Evolutionary conservation across 2,329 filamentous ascomycete species (phyloP).

Genomic region (Penicillium sumatraense): DNA sequence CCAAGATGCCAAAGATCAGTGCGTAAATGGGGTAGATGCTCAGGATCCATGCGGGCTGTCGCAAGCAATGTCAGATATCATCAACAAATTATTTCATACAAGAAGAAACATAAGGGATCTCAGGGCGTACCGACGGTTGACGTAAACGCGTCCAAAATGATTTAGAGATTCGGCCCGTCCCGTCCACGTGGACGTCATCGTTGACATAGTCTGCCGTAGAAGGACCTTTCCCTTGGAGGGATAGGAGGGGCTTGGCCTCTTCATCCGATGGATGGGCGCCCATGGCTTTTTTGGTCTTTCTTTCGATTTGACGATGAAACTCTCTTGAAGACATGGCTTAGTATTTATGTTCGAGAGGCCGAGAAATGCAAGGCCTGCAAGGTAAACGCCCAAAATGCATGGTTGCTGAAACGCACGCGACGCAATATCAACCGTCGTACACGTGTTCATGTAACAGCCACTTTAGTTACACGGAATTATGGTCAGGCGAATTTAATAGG

Average conservation of each 20-base stretch:
- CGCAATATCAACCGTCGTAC: no score
- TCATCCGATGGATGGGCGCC: neutral
- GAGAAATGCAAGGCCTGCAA: no score
- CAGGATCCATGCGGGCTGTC: constrained; percentile 1
- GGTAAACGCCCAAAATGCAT: no score
- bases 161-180: neutral
- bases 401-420: no score
- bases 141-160: neutral
- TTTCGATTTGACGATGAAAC: neutral
- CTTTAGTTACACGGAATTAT: no score
- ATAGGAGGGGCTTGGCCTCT: neutral
- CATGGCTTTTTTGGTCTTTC: neutral
- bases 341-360: no score
- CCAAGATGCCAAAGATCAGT: neutral
- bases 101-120: neutral
- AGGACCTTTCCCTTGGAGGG: neutral
- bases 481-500: no score
- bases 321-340: no score
- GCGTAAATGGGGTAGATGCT: neutral
- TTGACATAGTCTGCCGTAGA: neutral
- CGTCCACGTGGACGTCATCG: neutral
- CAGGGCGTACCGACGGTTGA: neutral
- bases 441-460: no score
- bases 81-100: neutral
- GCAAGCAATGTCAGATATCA: neutral